phyloP scores from a whole-genome alignment of 352 stramenopile species.

The Phytophthora fragariae region DNA sequence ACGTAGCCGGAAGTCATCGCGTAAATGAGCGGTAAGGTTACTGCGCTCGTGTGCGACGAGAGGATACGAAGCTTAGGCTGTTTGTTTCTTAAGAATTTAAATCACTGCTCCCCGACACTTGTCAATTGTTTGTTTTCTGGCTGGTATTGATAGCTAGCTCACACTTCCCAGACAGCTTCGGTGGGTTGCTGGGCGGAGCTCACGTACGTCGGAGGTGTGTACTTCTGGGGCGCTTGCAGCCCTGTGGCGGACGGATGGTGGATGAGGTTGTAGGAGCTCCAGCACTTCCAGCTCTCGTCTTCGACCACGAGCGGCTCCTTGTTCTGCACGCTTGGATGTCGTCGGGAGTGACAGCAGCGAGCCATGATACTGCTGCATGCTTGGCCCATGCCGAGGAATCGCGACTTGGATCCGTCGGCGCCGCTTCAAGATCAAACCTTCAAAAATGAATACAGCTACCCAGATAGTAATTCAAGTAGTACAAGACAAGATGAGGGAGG shows the following conservation, averaged over 20 bases:
- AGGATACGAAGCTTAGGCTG: background rate
- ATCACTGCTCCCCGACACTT: background rate
- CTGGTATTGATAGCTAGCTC: constrained; percentile 3
- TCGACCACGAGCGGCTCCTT: constrained; percentile 78
- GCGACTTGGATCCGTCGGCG: background rate
- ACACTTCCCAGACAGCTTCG: constrained; percentile 84
- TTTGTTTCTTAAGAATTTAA: constrained; percentile 3
- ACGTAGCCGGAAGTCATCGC: constrained; percentile 20
- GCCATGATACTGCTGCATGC: constrained; percentile 24
- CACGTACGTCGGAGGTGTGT: constrained; percentile 64
- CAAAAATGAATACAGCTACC: background rate
- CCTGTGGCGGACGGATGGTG: constrained; percentile 48
- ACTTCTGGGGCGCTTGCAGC: constrained; percentile 40
- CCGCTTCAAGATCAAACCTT: constrained; percentile 24
- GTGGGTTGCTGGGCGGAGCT: constrained; percentile 49
- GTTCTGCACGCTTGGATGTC: constrained; percentile 15
- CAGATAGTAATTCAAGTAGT: too few species aligned
- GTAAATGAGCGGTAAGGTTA: constrained; percentile 13
- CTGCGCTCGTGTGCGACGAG: background rate
- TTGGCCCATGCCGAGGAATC: constrained; percentile 29
- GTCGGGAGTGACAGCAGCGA: constrained; percentile 31
- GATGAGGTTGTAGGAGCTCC: constrained; percentile 80
- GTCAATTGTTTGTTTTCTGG: background rate
- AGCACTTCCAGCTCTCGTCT: constrained; percentile 87
- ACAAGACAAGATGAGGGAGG: too few species aligned